A percentile compares a stretch with the other conserved stretches of the same genome.
Conservation (phyloP, 2,329 filamentous ascomycete genomes). For the Aureobasidium leucospermi region DNA sequence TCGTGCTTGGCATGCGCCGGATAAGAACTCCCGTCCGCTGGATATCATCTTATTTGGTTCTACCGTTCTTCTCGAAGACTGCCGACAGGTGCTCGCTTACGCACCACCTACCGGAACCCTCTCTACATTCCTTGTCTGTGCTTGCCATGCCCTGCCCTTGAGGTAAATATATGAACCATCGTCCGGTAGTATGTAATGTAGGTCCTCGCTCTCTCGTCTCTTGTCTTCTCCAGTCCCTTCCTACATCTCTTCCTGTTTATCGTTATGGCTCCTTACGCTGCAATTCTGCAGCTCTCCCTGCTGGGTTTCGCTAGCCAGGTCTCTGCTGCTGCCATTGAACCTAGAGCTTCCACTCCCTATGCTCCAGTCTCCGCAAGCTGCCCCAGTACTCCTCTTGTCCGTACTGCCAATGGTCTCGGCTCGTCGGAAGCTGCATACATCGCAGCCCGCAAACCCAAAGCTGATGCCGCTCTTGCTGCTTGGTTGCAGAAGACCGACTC, state of each 20-base stretch:
- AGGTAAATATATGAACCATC: background rate
- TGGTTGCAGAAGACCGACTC: conserved; percentile 34
- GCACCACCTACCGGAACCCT: background rate
- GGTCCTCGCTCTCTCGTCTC: background rate
- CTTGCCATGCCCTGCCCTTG: background rate
- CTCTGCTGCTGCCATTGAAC: conserved; percentile 10
- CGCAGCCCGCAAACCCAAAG: conserved; percentile 31
- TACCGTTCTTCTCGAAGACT: background rate
- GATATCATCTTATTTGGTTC: too few species aligned
- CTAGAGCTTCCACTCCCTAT: conserved; percentile 22
- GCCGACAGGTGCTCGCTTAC: conserved; percentile 3
- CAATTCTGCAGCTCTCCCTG: background rate
- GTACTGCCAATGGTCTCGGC: conserved; percentile 31
- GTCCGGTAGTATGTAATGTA: background rate
- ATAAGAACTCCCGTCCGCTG: too few species aligned
- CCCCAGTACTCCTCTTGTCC: conserved; percentile 32
- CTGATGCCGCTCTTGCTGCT: conserved; percentile 30
- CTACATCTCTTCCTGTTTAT: background rate
- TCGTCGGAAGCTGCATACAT: conserved; percentile 34
- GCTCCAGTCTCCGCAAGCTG: conserved; percentile 32
- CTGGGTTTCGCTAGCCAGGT: background rate
- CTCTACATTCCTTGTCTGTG: conserved; percentile 5
- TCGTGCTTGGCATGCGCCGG: too few species aligned
- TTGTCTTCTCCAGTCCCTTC: background rate
- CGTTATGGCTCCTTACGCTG: conserved; percentile 3